These are phyloP conservation scores for Fusarium foetens DNA, from an alignment of 2,329 filamentous ascomycete species.

Conservation along the genomic window DNA sequence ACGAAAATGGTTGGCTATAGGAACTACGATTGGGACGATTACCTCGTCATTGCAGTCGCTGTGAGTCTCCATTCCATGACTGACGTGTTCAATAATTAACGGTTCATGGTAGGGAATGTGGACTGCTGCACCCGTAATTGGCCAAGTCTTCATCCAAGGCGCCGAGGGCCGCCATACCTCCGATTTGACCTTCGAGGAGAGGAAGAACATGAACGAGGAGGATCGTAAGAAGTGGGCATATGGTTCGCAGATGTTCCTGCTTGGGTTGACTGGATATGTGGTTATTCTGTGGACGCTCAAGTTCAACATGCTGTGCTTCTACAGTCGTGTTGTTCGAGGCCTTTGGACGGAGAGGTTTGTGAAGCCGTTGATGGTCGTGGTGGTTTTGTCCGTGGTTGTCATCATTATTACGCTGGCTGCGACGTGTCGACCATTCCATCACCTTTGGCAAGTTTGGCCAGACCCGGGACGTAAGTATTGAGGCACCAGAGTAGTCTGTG, in stretches of 20 bases:
- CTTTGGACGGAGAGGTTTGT: constrained; percentile 51
- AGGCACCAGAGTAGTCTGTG: rapidly evolving
- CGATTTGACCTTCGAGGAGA: constrained; percentile 44
- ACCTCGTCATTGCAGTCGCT: constrained; percentile 39
- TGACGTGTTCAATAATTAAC: not conserved
- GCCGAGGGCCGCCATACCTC: constrained; percentile 47
- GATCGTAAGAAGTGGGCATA: constrained; percentile 44
- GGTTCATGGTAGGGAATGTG: constrained; percentile 21
- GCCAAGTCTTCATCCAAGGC: constrained; percentile 42
- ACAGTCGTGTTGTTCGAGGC: constrained; percentile 49
- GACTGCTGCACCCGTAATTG: constrained; percentile 36
- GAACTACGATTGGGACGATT: constrained; percentile 49
- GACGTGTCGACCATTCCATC: constrained; percentile 49
- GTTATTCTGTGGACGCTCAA: constrained; percentile 54
- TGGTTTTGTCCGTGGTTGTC: constrained; percentile 39
- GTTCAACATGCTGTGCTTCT: constrained; percentile 55
- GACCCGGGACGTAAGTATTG: constrained; percentile 50
- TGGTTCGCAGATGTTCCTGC: constrained; percentile 51
- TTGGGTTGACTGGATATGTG: constrained; percentile 49
- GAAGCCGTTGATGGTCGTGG: constrained; percentile 48
- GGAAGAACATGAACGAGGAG: constrained; percentile 44
- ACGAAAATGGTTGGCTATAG: constrained; percentile 48
- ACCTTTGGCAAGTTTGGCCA: constrained; percentile 51
- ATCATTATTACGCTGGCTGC: constrained; percentile 44
- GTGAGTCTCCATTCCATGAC: not conserved